Conservation (phyloP, 1,139 yeast genomes). For the Geotrichum candidum region DNA sequence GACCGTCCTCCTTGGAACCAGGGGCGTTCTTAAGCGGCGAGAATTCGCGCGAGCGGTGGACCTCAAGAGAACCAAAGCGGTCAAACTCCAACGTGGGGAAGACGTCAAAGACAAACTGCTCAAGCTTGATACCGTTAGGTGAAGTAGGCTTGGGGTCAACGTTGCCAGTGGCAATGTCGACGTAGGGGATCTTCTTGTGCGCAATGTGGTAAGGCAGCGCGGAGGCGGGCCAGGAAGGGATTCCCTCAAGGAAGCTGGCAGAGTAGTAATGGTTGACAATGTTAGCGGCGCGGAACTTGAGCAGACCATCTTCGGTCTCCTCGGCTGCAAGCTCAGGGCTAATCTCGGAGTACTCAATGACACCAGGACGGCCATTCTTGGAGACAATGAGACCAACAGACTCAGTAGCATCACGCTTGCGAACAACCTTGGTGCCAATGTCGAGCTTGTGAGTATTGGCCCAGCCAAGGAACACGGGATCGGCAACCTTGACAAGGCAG, state of each 20-base stretch:
- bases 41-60: constrained; percentile 75
- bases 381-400: constrained; percentile 88
- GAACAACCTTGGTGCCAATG: constrained; percentile 89
- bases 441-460: constrained; percentile 59
- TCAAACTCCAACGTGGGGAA: constrained; percentile 67
- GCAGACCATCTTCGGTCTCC: constrained; percentile 49
- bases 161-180: constrained; percentile 45
- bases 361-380: constrained; percentile 64
- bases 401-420: constrained; percentile 83
- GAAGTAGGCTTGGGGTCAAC: constrained; percentile 50
- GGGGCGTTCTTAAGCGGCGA: constrained; percentile 91
- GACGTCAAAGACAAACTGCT: constrained; percentile 95
- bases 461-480: constrained; percentile 87
- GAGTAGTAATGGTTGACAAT: constrained; percentile 96
- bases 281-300: constrained; percentile 87
- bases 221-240: constrained; percentile 66
- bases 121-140: constrained; percentile 90
- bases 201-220: constrained; percentile 90
- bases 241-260: constrained; percentile 54
- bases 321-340: constrained; percentile 65
- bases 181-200: constrained; percentile 72
- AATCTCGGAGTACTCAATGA: constrained; percentile 92
- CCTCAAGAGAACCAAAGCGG: constrained; percentile 84
- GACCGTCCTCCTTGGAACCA: constrained; percentile 75
- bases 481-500: constrained; percentile 86